Evolutionary conservation across 257 asterid species (phyloP), one percentile per base, ranked within the genome.

Genomic region (Solanum piurae): DNA sequence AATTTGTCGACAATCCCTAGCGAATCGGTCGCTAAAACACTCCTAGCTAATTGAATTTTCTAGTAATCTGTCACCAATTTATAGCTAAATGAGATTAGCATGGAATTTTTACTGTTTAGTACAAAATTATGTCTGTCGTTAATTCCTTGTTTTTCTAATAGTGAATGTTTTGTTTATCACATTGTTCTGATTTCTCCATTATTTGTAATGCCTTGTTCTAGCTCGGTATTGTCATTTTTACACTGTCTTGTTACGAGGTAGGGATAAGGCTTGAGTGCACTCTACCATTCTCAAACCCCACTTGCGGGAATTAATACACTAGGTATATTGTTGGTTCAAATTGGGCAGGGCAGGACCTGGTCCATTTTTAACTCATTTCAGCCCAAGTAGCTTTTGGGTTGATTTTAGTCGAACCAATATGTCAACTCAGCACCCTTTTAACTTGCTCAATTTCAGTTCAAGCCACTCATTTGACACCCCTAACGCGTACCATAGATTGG

Each of bases 181-280:
- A 55, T 7, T 58, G 25, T 58, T 58, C 21, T 7, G 66, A n/a
- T n/a, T n/a, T 58, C 66, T 58, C 5, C 25, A 58, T 21, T 20
- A 21, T 21, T 9, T 60, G 5, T 0, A 18, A 8, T 58, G 5
- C 0, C 0, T 9, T 21, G 27, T 58, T 58, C 12, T 0, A 58
- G 2, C 27, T 58, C 1, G 0, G 0, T 23, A 9, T 4, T 4
- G 3, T 60, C 1, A 5, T 60, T 3, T 60, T 60, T 9, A 11
- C 21, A 58, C 27, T 58, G 12, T 20, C 12, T 21, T 55, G 4
- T 18, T 18, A 60, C 3, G 69, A 60, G 69, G 69, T 52, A 52
- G n/a, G 62, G 62, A 2, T 52, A 6, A 18, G 62, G 62, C 9
- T 1, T 2, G 62, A 18, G 62, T 52, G 0, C 9, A 52, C 62